Base-by-base conservation (phyloP, 768 basidiomycete genomes). In the Leucocoprinus leucothites region DNA sequence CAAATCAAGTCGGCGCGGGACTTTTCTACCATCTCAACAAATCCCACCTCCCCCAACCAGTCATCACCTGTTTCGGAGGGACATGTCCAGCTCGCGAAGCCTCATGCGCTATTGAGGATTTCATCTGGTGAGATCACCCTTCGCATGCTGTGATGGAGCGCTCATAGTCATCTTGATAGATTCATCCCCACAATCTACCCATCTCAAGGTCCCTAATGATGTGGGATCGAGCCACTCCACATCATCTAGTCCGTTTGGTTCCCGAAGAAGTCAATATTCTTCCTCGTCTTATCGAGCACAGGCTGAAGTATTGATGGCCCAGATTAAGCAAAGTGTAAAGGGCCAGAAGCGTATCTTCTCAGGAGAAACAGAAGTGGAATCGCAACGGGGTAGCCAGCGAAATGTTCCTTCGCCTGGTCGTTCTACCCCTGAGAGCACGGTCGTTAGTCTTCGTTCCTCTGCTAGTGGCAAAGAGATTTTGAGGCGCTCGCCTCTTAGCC, bases 221-320 rank as follows among this genome's bases (percentile, higher is more conserved):
- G 55, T 54, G 24, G 61, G 58, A 42, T 60, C 58, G 19, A 69
- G 67, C 57, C 58, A 65, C 34, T 64, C 70, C 35, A 66, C 69
- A 24, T 63, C 67, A 35, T 62, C 66, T 34, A 67, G 66, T 25
- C 67, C 70, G 11, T 59, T 69, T n/a, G 65, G 58, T 48, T 71
- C 74, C 25, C 70, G 64, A 56, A 54, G 63, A 38, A 70, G 61
- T 45, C 69, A 73, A 2, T 81, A 82, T 56, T 85, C 87, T 0
- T 86, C 89, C 7, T 74, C 84, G 19, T 80, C 79, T 8, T 90
- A 90, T 66, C 82, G 91, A 40, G 76, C 83, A 61, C 85, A 91
- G 61, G 93, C 90, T 11, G 88, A 83, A 8, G 83, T 77, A 22
- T 69, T 95, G 44, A 93, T 95, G 89, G 87, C 87, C 22, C 89